Percentiles rank a stretch among this genome's conserved stretches.
These are phyloP conservation scores for Kandelia obovata DNA, from an alignment of 345 rosid species.

Conservation along the genomic window DNA sequence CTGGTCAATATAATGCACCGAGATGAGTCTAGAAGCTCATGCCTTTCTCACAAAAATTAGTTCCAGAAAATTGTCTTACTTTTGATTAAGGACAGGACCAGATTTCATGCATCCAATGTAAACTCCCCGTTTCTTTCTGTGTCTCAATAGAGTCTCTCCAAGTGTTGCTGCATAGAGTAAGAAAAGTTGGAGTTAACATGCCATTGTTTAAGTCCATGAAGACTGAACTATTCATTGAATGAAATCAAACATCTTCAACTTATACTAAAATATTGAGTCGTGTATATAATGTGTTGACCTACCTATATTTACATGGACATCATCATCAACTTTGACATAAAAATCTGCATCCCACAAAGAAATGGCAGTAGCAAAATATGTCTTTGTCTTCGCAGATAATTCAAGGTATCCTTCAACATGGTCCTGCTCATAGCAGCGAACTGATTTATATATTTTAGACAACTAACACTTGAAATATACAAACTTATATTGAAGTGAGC, in stretches of 20 bases:
- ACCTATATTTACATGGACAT: slow-evolving; percentile 98
- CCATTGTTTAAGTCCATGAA: neutral
- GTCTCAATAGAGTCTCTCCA: slow-evolving; percentile 82
- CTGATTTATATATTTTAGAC: neutral
- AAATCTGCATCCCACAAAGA: slow-evolving; percentile 93
- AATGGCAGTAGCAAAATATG: slow-evolving; percentile 84
- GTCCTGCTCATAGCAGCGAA: slow-evolving; percentile 46
- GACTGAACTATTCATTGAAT: neutral
- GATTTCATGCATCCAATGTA: slow-evolving; percentile 99
- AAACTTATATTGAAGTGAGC: neutral
- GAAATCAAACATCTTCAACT: neutral
- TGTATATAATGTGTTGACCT: neutral
- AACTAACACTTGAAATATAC: neutral
- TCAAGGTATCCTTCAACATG: slow-evolving; percentile 98
- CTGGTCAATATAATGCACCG: slow-evolving; percentile 37
- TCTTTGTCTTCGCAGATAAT: slow-evolving; percentile 95
- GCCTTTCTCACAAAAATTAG: slow-evolving; percentile 1
- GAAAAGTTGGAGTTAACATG: slow-evolving; percentile 9
- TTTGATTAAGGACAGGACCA: slow-evolving; percentile 91
- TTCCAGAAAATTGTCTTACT: slow-evolving; percentile 39
- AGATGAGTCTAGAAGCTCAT: neutral
- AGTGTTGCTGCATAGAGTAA: slow-evolving; percentile 65
- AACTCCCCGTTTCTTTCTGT: slow-evolving; percentile 64
- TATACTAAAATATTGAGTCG: neutral
- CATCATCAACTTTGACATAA: slow-evolving; percentile 96